These are phyloP conservation scores for Geotrichum australiense DNA, from an alignment of 1,139 yeast genomes.

Conservation along the genomic window DNA sequence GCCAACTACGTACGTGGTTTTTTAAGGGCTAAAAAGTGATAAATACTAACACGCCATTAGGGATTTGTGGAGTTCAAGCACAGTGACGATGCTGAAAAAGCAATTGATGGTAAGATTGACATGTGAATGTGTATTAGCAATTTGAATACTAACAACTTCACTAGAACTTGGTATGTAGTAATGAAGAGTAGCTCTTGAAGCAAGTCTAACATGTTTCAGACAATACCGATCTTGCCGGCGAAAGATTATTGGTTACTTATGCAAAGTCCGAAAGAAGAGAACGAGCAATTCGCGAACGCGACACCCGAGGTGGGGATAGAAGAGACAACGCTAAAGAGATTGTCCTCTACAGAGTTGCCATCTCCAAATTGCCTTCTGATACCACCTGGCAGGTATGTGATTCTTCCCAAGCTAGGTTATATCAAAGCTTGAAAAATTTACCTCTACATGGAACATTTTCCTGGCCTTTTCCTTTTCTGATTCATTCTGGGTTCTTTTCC, in stretches of 20 bases:
- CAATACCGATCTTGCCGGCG: slow-evolving; percentile 30
- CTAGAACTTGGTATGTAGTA: slow-evolving; percentile 12
- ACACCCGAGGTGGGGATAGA: slow-evolving; percentile 19
- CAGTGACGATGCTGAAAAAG: slow-evolving; percentile 27
- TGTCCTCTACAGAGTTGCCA: slow-evolving; percentile 23
- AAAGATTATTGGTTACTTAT: slow-evolving; percentile 28
- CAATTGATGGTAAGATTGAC: slow-evolving; percentile 22
- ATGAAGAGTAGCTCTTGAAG: slow-evolving; percentile 19
- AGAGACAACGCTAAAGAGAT: slow-evolving; percentile 22
- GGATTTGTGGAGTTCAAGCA: slow-evolving; percentile 26
- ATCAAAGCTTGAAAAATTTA: too few species aligned
- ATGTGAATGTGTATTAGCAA: not conserved
- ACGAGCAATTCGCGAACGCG: slow-evolving; percentile 19
- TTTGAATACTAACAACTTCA: not conserved
- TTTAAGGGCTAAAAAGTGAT: not conserved
- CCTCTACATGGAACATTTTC: too few species aligned
- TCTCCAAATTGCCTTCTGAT: slow-evolving; percentile 25
- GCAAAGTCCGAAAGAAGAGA: slow-evolving; percentile 27
- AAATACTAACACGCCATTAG: slow-evolving; percentile 11
- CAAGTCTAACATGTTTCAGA: slow-evolving; percentile 22
- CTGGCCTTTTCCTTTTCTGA: too few species aligned
- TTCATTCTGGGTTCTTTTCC: too few species aligned
- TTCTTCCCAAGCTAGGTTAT: not conserved
- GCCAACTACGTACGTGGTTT: slow-evolving; percentile 54
- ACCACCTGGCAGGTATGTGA: slow-evolving; percentile 30